These are phyloP conservation scores for Acacia concinna DNA, from an alignment of 331 rosid species.

Conservation along the genomic window DNA sequence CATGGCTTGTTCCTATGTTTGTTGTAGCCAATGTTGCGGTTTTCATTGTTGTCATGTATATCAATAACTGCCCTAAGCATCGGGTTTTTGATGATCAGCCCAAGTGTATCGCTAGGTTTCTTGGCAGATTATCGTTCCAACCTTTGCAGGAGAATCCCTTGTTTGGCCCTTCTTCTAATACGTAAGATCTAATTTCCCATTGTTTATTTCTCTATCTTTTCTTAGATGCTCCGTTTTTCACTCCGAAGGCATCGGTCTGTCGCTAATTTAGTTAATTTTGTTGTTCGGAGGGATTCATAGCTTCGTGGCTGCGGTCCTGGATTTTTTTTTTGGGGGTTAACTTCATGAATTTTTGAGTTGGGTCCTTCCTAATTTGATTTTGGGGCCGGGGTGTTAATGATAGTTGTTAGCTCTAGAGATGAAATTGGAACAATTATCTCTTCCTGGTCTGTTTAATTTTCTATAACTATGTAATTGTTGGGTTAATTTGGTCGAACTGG, in stretches of 20 bases:
- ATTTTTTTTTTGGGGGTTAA: not conserved
- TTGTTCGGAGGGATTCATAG: not conserved
- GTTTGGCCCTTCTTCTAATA: slow-evolving; percentile 80
- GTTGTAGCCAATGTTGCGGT: slow-evolving; percentile 64
- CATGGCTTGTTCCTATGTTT: slow-evolving; percentile 82
- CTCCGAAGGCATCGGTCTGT: not conserved
- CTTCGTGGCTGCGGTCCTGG: not conserved
- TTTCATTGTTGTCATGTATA: slow-evolving; percentile 60
- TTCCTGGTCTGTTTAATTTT: not conserved
- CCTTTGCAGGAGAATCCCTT: slow-evolving; percentile 79
- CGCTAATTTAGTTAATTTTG: not conserved
- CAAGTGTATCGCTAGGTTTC: slow-evolving; percentile 56
- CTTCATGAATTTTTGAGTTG: not conserved
- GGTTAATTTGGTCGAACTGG: slow-evolving; percentile 1
- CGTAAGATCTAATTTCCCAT: slow-evolving; percentile 41
- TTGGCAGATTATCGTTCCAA: slow-evolving; percentile 74
- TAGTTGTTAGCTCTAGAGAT: not conserved
- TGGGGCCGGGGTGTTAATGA: too few species aligned
- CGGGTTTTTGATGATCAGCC: slow-evolving; percentile 16
- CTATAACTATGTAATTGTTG: not conserved
- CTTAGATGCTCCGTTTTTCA: not conserved
- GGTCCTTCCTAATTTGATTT: slow-evolving; percentile 3
- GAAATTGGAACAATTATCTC: not conserved
- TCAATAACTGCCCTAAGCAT: slow-evolving; percentile 68
- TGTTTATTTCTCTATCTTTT: not conserved